Evolutionary conservation across 1,284 basidiomycete species (phyloP), one percentile per base, ranked within the genome.

Genomic region (Leccinum proliferum): DNA sequence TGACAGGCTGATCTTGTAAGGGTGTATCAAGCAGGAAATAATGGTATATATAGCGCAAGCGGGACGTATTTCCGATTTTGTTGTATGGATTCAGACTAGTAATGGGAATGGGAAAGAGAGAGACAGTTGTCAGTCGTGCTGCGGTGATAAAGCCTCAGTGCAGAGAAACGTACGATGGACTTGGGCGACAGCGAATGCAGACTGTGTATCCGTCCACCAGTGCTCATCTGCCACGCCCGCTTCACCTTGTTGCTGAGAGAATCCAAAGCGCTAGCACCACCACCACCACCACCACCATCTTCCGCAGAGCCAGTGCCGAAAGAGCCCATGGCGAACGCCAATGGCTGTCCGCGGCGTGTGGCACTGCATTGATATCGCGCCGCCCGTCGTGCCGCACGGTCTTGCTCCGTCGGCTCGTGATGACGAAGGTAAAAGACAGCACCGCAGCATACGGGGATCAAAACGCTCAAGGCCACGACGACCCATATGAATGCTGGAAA

Each of bases 21-120:
- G 96, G 46, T 96, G 90, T 9, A 96, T 98, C 83, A 92, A 92
- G 79, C 96, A 94, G 34, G 93, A 88, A 63, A 98, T 85, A 52
- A 96, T 82, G 41, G 95, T 97, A 79, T 99, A 99, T 61, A 96
- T 79, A 39, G 37, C 62, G 88, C 83, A 4, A 94, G 89, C 15
- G 90, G 86, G 64, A 96, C 78, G 72, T 92, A 85, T 70, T 94
- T 92, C 63, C 88, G 80, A 76, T 95, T 92, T 78, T 95, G 92
- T 57, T 86, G 77, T 64, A 93, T 75, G 74, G 93, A 89, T 70
- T 94, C 92, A 69, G 80, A 78, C 92, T 93, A 39, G 37, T 39
- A 39, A 39, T 39, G 37, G 37, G 37, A 39, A 39, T 39, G 37
- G 37, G 37, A 39, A 39, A 6, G 37, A 39, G 37, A 39, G 14